Evolutionary conservation across 1,284 basidiomycete species (phyloP), one percentile per base, ranked within the genome.

Genomic region (Rhodotorula sp.): DNA sequence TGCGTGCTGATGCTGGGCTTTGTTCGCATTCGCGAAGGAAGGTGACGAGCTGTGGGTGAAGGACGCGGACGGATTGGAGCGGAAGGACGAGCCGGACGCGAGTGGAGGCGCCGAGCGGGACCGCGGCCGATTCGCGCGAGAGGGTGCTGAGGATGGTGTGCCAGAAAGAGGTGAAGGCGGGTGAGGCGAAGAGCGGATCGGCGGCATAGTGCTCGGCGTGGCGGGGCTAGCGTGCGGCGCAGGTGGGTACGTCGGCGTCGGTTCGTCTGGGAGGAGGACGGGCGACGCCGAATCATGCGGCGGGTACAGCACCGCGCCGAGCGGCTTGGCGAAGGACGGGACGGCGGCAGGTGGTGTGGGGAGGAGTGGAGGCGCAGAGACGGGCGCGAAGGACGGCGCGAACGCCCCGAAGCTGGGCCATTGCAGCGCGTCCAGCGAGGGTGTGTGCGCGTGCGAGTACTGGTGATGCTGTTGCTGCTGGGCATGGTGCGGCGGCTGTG

Each of bases 221-320:
- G 61, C 50, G 27, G 66, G 66, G 13, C 60, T 62, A 41, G 53
- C 53, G 9, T 57, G 34, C 2, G 66, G 66, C 13, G 66, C 60
- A 9, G 54, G 54, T 8, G 66, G 66, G 19, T 46, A 34, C 2
- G 60, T 21, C 54, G 66, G 66, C 1, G 66, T 56, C 8, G 54
- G 54, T 41, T 21, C 46, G 16, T 67, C 66, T 41, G 58, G 60
- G 16, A 68, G 54, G 14, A 68, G 46, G 17, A 67, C 3, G 5
- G 66, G 59, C 8, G 54, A 45, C 1, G 66, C 63, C 3, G 63
- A 19, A n/a, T 72, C 53, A 9, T 61, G 48, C 1, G 66, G 70
- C 10, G 70, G 70, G 59, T 72, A 72, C 34, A 68, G 52, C 14
- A 72, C 55, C 49, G 58, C 19, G 56, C 10, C 46, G 46, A 49